Base-by-base conservation (phyloP, 169 alveolate species). In the Babesia microti region DNA sequence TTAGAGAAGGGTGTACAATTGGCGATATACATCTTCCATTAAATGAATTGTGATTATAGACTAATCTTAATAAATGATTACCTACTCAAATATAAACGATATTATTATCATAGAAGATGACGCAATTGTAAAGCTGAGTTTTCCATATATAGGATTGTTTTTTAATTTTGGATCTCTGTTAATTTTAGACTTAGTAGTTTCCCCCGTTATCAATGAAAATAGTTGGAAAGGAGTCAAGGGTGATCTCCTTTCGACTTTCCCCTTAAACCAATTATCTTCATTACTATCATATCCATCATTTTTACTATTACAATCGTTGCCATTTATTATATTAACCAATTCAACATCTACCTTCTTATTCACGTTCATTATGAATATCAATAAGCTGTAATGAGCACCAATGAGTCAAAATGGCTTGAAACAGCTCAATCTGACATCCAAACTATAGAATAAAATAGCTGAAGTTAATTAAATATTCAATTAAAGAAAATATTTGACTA, bases 11-110 rank as follows among this genome's bases (percentile, higher is more conserved):
- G 49, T 81, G 76, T n/a, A 72, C 47, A 0, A 81, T 84, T 28
- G 59, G 57, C 12, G 85, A 68, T 21, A 69, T 59, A 39, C 89
- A 81, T 7, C 85, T 49, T 0, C 89, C 89, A 61, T 72, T 72
- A 66, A 68, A 81, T 15, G 81, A 72, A 11, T 71, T 59, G 46
- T 76, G 63, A 51, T 81, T 81, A 56, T 52, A 72, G 11, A 81
- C 55, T 54, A 63, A 18, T 40, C 82, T 72, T 52, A 3, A n/a
- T 0, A 0, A 7, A 4, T 18, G 41, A 6, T 5, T 2, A 42
- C 66, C 37, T 41, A 51, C 60, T 72, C 72, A 1, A 79, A 40
- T 37, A 72, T 45, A 50, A 72, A 72, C 4, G 60, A 55, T 43
- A 71, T 47, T 26, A 72, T 34, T 11, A 72, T 48, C 4, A 61